phyloP scores from a whole-genome alignment of 805 yeast genomes.

The Saturnispora sekii region DNA sequence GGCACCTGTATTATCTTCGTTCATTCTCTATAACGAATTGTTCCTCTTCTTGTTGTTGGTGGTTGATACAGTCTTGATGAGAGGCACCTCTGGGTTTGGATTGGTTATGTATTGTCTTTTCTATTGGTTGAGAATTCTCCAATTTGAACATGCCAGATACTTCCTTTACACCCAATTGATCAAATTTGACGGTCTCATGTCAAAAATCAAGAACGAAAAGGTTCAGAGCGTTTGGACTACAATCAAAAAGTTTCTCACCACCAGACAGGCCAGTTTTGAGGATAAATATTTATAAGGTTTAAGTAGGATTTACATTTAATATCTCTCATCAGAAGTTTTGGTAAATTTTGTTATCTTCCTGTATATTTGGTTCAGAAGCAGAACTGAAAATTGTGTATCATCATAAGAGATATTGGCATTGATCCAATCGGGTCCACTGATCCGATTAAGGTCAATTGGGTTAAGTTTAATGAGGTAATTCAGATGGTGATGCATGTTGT shows the following conservation, averaged over 20 bases:
- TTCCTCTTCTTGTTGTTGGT: conserved; percentile 42
- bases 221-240: conserved; percentile 32
- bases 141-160: conserved; percentile 36
- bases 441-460: neutral
- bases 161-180: conserved; percentile 33
- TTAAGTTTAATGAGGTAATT: conserved; percentile 19
- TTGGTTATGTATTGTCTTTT: conserved; percentile 46
- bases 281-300: conserved; percentile 14
- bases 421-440: conserved; percentile 5
- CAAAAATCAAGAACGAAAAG: conserved; percentile 36
- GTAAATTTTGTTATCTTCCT: conserved; percentile 66
- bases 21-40: conserved; percentile 55
- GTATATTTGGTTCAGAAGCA: conserved; percentile 77
- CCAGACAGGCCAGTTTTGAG: conserved; percentile 30
- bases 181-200: conserved; percentile 34
- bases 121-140: conserved; percentile 65
- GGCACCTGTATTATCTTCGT: conserved; percentile 31
- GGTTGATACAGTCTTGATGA: conserved; percentile 50
- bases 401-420: conserved; percentile 32
- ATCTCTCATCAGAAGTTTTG: conserved; percentile 46
- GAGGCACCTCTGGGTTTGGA: conserved; percentile 64
- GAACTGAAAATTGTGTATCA: conserved; percentile 77
- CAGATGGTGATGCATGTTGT: conserved; percentile 98
- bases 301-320: neutral
- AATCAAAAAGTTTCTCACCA: conserved; percentile 32